Conservation (phyloP, 2,329 filamentous ascomycete genomes). For the Penicillium frequentans region DNA sequence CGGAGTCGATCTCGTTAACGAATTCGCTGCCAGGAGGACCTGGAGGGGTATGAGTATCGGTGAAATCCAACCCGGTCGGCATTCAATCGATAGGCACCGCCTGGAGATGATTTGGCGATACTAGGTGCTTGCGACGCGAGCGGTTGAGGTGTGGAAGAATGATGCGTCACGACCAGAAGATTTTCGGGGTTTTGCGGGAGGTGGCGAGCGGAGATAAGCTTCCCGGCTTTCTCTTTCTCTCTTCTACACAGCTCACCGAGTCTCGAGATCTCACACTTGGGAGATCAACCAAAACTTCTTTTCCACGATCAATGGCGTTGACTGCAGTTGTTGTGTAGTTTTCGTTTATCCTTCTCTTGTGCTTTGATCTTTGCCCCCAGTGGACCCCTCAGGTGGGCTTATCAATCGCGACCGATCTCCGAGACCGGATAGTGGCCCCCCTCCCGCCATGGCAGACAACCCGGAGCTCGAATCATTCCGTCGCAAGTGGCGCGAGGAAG, state of each 20-base stretch:
- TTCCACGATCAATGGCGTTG: slow-evolving; percentile 6
- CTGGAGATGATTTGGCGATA: not conserved
- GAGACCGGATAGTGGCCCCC: slow-evolving; percentile 19
- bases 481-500: slow-evolving; percentile 81
- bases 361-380: not conserved
- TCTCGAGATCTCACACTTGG: not conserved
- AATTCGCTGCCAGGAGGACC: slow-evolving; percentile 9
- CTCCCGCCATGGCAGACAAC: slow-evolving; percentile 46
- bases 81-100: slow-evolving; percentile 14
- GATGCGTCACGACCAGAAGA: slow-evolving; percentile 21
- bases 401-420: slow-evolving; percentile 27
- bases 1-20: slow-evolving; percentile 13
- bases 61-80: slow-evolving; percentile 9
- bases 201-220: slow-evolving; percentile 27
- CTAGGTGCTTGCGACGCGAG: not conserved
- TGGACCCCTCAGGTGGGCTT: slow-evolving; percentile 20
- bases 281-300: not conserved
- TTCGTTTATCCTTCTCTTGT: not conserved
- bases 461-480: slow-evolving; percentile 85
- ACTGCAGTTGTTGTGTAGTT: slow-evolving; percentile 2
- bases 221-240: slow-evolving; percentile 1
- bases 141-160: not conserved
- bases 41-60: slow-evolving; percentile 7
- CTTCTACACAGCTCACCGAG: not conserved
- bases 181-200: slow-evolving; percentile 29